Evolutionary conservation across 495 filamentous ascomycete species (phyloP), one percentile per base, ranked within the genome.

Genomic region (Daldinia caldariorum): DNA sequence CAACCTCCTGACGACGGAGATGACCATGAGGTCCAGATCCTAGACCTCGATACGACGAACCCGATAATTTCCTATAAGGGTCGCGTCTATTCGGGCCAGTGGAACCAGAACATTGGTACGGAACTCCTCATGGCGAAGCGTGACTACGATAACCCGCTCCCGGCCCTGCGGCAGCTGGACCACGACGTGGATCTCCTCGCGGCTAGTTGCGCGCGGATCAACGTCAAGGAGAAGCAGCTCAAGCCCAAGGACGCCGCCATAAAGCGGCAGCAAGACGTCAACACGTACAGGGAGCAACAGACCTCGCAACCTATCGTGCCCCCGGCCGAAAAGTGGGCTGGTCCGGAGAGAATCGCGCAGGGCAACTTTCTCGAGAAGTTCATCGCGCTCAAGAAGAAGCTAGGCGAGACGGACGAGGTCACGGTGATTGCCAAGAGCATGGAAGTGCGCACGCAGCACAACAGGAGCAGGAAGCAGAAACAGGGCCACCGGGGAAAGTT

Each of bases 81-180:
- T 51, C 86, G 88, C 57, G 79, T 93, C 37, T 94, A 92, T 76
- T 88, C 85, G 68, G 94, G 92, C 61, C 76, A 85, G 32, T 97
- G 94, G 94, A 84, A 84, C 34, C 83, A 89, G 50, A 90, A 92
- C 63, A 83, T 94, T 3, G 93, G 93, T 35, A 95, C 92, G 0
- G 92, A 96, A 54, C 74, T 97, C 67, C 83, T 93, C 61, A 89
- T 97, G 61, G 80, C 87, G 0, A 78, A 79, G 0, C 87, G 84
- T 55, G 83, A 80, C 64, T 68, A 65, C 31, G 79, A 79, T 6
- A 58, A 68, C 66, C 59, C 74, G 32, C 69, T 82, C 58, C 79
- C 77, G 12, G 79, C 73, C n/a, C 79, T 83, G 9, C 83, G 77
- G 26, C 75, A 74, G 35, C 79, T 86, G 35, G 76, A 76, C 34